Evolutionary conservation across 129 eudicot genomes (phyloP).

Genomic region (Dittrichia graveolens): DNA sequence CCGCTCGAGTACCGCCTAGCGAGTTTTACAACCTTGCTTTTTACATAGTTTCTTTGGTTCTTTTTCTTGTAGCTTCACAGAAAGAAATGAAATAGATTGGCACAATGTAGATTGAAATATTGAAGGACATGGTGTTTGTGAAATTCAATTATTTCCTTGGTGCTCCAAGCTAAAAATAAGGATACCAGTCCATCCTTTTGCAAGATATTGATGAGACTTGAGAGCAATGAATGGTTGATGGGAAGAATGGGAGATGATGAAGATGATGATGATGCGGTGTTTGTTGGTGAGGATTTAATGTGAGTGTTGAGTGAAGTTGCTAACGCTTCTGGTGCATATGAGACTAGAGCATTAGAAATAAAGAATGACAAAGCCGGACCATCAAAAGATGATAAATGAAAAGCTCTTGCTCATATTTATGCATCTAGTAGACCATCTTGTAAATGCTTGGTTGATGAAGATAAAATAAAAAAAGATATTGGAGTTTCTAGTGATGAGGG

Average conservation of each 20-base stretch:
- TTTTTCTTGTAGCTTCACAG: not conserved
- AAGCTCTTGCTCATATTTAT: no score
- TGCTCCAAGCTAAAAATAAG: no score
- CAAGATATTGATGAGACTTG: not conserved
- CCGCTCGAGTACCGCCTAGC: no score
- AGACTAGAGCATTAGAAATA: not conserved
- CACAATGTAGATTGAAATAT: not conserved
- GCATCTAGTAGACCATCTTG: no score
- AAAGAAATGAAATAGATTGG: not conserved
- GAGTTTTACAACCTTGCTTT: no score
- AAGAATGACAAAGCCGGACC: not conserved
- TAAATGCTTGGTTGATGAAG: no score
- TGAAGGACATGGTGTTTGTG: slow-evolving; percentile 8
- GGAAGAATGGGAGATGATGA: no score
- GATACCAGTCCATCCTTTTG: not conserved
- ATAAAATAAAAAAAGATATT: no score
- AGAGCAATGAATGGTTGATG: not conserved
- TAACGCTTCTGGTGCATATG: not conserved
- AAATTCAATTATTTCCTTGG: slow-evolving; percentile 1
- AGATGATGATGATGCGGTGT: not conserved
- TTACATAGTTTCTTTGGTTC: no score
- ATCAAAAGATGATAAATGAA: not conserved
- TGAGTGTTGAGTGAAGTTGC: not conserved
- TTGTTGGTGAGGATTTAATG: not conserved
- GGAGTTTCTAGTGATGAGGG: no score